Base-by-base conservation (phyloP, 1,139 yeast species). In the Geotrichum restrictum region DNA sequence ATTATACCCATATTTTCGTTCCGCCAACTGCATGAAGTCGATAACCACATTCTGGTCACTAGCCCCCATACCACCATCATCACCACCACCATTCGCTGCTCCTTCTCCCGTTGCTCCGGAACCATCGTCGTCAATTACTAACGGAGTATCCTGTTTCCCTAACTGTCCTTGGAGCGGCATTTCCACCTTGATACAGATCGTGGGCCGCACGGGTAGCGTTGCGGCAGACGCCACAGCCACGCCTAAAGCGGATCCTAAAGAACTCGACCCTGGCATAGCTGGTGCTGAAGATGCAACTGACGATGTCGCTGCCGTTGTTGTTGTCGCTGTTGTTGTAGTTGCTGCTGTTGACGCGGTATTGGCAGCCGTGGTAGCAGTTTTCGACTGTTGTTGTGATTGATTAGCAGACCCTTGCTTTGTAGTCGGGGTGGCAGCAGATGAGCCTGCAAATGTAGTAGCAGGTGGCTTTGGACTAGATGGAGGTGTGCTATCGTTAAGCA, bases 1-100 rank as follows among this genome's bases (percentile, higher is more conserved):
- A 21, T 82, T 80, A 79, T 84, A 85, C 1, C 96, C 96, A 67
- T 88, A 89, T 67, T 86, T 86, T 51, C 86, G 91, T 64, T 89
- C 96, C 2, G 95, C 86, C 54, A 88, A 70, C 60, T 83, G 82
- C 63, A 85, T 71, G 37, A 91, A 88, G 63, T 91, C 93, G 58
- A 89, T 78, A 1, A 85, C 82, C 1, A 86, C 88, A 47, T 69
- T 70, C n/a, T 58, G 52, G 11, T 48, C 49, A 13, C 29, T 46
- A 16, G 48, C 55, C 13, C 43, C 39, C 22, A 54, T 33, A 19
- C 40, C 53, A 3, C 32, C 11, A 34, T 46, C 48, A 34, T 40
- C 8, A 42, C 21, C 21, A 49, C 49, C 19, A 19, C 37, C 38
- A 8, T 27, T 24, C 7, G 40, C 32, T 32, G n/a, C 45, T 6